Conservation (phyloP, 2,329 filamentous ascomycete species). For the Talaromyces piceae region DNA sequence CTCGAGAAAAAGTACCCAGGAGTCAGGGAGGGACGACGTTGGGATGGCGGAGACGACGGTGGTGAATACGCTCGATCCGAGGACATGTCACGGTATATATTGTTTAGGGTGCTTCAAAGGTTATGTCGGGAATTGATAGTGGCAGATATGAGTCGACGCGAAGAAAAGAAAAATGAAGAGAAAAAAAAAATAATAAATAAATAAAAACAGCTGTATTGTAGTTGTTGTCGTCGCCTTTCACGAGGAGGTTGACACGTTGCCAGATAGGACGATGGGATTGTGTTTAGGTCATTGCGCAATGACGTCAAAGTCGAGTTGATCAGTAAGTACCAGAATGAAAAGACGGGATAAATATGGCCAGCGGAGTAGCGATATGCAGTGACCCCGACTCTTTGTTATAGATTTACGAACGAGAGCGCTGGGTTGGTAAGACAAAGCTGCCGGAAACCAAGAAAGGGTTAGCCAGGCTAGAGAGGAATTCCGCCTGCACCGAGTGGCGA, state of each 20-base stretch:
- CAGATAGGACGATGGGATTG: not conserved
- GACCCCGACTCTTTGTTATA: not conserved
- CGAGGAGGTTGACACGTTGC: not conserved
- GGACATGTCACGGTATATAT: constrained; percentile 34
- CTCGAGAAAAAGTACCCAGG: constrained; percentile 33
- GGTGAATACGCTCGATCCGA: constrained; percentile 33
- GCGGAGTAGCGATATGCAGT: not conserved
- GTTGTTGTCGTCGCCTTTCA: too few species aligned
- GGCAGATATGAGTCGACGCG: too few species aligned
- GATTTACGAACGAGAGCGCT: not conserved
- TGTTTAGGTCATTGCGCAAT: constrained; percentile 6
- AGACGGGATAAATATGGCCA: not conserved
- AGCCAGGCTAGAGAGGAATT: too few species aligned
- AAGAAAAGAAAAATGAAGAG: too few species aligned
- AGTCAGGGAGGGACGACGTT: constrained; percentile 42
- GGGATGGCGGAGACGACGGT: constrained; percentile 30
- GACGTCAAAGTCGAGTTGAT: constrained; percentile 12
- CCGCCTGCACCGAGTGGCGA: too few species aligned
- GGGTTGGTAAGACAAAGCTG: too few species aligned
- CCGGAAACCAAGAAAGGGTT: too few species aligned
- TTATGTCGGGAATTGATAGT: too few species aligned
- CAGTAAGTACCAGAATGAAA: not conserved
- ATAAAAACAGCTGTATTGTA: too few species aligned
- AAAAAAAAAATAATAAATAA: too few species aligned
- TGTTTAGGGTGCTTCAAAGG: not conserved